Base-by-base conservation (phyloP, 78 protist species). In the Dictyostelium citrinum region DNA sequence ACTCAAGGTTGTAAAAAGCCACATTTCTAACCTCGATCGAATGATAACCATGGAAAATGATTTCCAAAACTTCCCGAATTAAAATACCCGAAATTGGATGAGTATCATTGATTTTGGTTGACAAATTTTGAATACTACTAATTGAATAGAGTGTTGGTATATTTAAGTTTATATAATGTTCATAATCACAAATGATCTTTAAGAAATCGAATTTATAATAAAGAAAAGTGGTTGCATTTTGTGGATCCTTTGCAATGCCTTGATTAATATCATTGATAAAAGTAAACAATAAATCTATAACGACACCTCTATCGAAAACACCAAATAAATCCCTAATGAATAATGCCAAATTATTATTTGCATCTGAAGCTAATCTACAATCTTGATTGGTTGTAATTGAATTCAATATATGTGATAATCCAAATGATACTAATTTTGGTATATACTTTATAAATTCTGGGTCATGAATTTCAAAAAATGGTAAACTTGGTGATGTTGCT, bases 11-110 rank as follows among this genome's bases (percentile, higher is more conserved):
- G 46, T 78, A 51, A 88, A n/a, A 82, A 2, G 93, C 84, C 0
- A 88, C 85, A n/a, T n/a, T 20, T 39, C 93, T 51, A 2, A 88
- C 93, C 7, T 88, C 85, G 2, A 22, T 16, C 0, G 84, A 80
- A 58, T 31, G 55, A 20, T 33, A 22, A 29, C 58, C 24, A 16
- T 60, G 41, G 46, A 39, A 64, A 24, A 88, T n/a, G 9, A 49
- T 82, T 1, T 88, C 71, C 24, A 88, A 22, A 4, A 88, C 93
- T 27, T 88, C 93, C 0, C 61, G 51, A 16, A 78, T 76, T 11
- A 88, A 64, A 22, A 88, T 35, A 68, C 93, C 93, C 8, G 93
- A 67, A 10, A 88, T 17, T 22, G 93, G 93, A 78, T 88, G 93
- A 5, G 76, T 29, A 14, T 76, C 79, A n/a, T 29, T 78, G 79